Evolutionary conservation across 352 stramenopile species (phyloP), one percentile per base, ranked within the genome.

Genomic region (Phytophthora syringae): DNA sequence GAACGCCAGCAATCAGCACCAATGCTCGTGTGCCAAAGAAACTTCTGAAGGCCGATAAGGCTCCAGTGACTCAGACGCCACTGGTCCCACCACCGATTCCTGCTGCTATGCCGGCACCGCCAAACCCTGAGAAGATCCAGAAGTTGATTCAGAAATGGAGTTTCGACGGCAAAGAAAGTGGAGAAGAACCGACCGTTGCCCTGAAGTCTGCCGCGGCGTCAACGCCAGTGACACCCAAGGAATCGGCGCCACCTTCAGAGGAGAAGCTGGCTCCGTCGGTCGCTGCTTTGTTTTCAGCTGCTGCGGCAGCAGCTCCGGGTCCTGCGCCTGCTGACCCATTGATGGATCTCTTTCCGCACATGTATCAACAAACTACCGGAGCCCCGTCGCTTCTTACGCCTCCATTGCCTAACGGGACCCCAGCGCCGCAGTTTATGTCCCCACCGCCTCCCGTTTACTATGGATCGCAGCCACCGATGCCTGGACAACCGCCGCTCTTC

Each of bases 121-220:
- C 80, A 32, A 71, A 86, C 52, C 71, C 76, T 2, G 67, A 78
- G 13, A 87, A 92, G 70, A 90, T 90, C 32, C 70, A 88, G 42
- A 68, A 78, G 53, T 52, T 92, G 11, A 74, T 92, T 42, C 62
- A 72, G 30, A 92, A 90, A 56, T 92, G 84, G 83, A 83, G 65
- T 27, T 63, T 71, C 25, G 70, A 80, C 22, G 74, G 65, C 10
- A 58, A 71, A 55, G 45, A 21, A 22, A 62, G 49, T 24, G 48
- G 18, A 68, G 50, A 45, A 40, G 3, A 21, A 9, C 25, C 18
- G 53, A 3, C 47, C 21, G 50, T 42, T 21, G 7, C 21, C 24
- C 12, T 18, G 3, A 62, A 51, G 27, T 51, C 52, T 15, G 49
- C 44, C 16, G 27, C 51, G 25, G 32, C 12, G 6, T 36, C 60